Conservation (phyloP, 2,329 filamentous ascomycete species). For the Zalaria sp. region DNA sequence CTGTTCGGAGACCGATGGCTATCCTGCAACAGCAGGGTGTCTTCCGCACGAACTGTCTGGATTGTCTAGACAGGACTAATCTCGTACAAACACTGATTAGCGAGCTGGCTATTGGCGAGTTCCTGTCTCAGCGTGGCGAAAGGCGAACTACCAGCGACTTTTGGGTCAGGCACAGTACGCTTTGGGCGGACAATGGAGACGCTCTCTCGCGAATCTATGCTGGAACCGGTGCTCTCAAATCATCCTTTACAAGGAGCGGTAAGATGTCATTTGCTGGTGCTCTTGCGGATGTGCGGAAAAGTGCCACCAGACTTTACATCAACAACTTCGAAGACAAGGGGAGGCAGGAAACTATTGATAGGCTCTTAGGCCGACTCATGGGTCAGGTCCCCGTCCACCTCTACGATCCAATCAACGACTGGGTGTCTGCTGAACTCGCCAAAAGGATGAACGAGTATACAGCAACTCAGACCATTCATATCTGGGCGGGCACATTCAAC, state of each 20-base stretch:
- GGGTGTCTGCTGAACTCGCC: constrained; percentile 61
- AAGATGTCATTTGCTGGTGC: constrained; percentile 93
- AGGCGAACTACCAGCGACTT: constrained; percentile 58
- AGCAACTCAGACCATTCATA: constrained; percentile 56
- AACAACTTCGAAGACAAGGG: constrained; percentile 96
- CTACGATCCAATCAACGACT: constrained; percentile 90
- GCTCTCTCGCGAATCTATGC: constrained; percentile 90
- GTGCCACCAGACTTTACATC: constrained; percentile 84
- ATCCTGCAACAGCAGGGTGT: constrained; percentile 88
- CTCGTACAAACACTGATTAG: constrained; percentile 92
- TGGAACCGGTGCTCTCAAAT: constrained; percentile 88
- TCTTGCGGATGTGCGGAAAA: constrained; percentile 90
- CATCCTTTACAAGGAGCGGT: constrained; percentile 82
- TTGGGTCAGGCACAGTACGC: constrained; percentile 78
- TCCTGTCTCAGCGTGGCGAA: constrained; percentile 59
- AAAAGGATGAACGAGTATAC: constrained; percentile 59
- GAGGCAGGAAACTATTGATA: constrained; percentile 86
- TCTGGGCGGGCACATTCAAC: constrained; percentile 87
- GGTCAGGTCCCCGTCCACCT: constrained; percentile 73
- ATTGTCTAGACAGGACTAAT: constrained; percentile 92
- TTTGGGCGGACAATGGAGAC: constrained; percentile 98
- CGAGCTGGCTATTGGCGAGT: constrained; percentile 78
- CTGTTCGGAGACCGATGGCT: constrained; percentile 38
- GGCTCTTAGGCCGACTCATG: constrained; percentile 76
- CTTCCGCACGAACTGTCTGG: constrained; percentile 89